Evolutionary conservation across 106 monocot species (phyloP).

Genomic region (Xerophyta viscosa): DNA sequence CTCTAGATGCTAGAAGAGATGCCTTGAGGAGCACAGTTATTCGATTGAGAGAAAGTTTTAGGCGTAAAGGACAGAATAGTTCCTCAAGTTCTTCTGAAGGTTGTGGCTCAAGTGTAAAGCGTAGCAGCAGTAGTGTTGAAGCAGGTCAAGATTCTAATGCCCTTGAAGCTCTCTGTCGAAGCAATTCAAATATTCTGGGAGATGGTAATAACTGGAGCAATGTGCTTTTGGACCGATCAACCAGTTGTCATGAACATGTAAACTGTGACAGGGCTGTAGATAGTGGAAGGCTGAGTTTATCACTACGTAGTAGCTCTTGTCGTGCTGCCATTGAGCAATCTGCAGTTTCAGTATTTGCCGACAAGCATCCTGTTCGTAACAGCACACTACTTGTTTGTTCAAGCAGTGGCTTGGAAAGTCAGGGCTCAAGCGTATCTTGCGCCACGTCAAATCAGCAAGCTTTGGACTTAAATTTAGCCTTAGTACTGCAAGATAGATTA

Average conservation of each 20-base stretch:
- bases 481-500: slow-evolving; percentile 64
- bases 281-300: slow-evolving; percentile 65
- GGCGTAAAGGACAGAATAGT: slow-evolving; percentile 68
- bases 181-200: slow-evolving; percentile 41
- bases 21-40: slow-evolving; percentile 89
- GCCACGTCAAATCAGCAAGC: slow-evolving; percentile 34
- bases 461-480: slow-evolving; percentile 63
- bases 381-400: slow-evolving; percentile 45
- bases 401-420: slow-evolving; percentile 72
- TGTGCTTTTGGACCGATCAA: slow-evolving; percentile 48
- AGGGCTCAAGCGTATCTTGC: slow-evolving; percentile 65
- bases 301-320: slow-evolving; percentile 76
- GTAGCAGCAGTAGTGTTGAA: slow-evolving; percentile 88
- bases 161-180: slow-evolving; percentile 56
- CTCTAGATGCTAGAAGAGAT: slow-evolving; percentile 81
- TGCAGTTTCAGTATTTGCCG: slow-evolving; percentile 23
- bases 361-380: slow-evolving; percentile 36
- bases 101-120: slow-evolving; percentile 92
- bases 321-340: slow-evolving; percentile 68
- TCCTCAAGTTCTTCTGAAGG: slow-evolving; percentile 95
- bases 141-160: slow-evolving; percentile 65
- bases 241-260: slow-evolving; percentile 73
- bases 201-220: slow-evolving; percentile 57
- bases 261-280: slow-evolving; percentile 68
- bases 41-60: slow-evolving; percentile 85